Conservation (phyloP, 2,329 filamentous ascomycete genomes). For the Claviceps pusilla region DNA sequence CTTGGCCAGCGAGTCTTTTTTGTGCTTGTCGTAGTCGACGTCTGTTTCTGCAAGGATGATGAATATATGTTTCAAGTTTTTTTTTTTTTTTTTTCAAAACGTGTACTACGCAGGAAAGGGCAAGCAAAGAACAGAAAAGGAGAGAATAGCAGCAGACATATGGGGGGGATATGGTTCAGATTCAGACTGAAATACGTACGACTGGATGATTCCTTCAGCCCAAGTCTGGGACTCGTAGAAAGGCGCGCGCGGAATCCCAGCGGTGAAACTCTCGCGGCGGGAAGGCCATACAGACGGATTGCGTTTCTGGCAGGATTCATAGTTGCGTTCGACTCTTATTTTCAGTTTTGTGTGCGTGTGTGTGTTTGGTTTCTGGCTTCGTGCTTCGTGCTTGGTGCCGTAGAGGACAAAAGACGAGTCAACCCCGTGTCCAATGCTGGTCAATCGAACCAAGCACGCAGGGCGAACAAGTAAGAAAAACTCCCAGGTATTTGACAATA, state of each 20-base stretch:
- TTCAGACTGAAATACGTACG: constrained; percentile 13
- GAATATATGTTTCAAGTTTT: background rate
- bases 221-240: constrained; percentile 14
- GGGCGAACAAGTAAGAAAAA: too few relatives aligned
- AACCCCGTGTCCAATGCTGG: too few relatives aligned
- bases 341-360: too few relatives aligned
- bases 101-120: background rate
- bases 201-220: constrained; percentile 23
- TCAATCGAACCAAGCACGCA: too few relatives aligned
- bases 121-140: background rate
- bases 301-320: constrained; percentile 3
- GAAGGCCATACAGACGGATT: constrained; percentile 10
- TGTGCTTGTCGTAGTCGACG: constrained; percentile 39
- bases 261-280: constrained; percentile 6
- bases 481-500: too few relatives aligned
- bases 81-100: background rate
- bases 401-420: too few relatives aligned
- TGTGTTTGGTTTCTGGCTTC: background rate
- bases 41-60: constrained; percentile 16
- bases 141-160: too few relatives aligned
- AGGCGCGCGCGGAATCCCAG: constrained; percentile 13
- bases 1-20: constrained; percentile 48
- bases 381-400: too few relatives aligned
- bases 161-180: too few relatives aligned
- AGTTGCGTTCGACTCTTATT: background rate